Base-by-base conservation (phyloP, 495 filamentous ascomycete species). In the Letharia columbiana region DNA sequence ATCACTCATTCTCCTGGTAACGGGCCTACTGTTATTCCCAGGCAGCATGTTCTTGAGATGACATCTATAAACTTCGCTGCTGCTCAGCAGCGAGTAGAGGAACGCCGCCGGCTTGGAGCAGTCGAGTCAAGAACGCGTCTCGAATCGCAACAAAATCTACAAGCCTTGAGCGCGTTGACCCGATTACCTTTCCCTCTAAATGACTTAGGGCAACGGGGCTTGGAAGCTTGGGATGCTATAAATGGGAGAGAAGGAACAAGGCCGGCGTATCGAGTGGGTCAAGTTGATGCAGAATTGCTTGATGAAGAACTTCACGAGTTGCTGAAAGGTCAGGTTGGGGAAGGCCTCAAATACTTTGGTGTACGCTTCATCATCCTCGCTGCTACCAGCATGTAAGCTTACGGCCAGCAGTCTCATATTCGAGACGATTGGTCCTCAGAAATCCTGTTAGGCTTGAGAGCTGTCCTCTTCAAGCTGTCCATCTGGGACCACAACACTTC, bases 401-500 rank as follows among this genome's bases (percentile, higher is more conserved):
- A 67, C 17, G 28, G 62, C 59, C 0, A 13, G 73, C 39, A 87
- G 83, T 71, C 84, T 67, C 81, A 87, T 74, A 67, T 89, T 58
- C 77, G 82, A 58, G 90, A 95, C 71, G 89, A 95, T 60, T 96
- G 89, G 88, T 87, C 87, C 6, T 80, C 90, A 54, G 94, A 98
- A 76, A 92, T 98, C 56, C 80, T 87, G 62, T 79, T 96, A 31
- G 81, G 78, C 1, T 80, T 99, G 63, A 84, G 95, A 17, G 84
- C 87, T 10, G 79, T 92, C 4, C 79, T 99, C 20, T 99, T 96
- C 80, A 98, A 98, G 74, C 82, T 99, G 66, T 89, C 89, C 2
- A 89, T 98, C 61, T 99, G 94, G 94, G 92, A 98, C 73, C 90
- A 96, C 74, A 83, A 96, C 77, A 89, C 95, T 28, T 92, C 90